phyloP scores from a whole-genome alignment of 768 basidiomycete species.

The Tricholoma terreum region DNA sequence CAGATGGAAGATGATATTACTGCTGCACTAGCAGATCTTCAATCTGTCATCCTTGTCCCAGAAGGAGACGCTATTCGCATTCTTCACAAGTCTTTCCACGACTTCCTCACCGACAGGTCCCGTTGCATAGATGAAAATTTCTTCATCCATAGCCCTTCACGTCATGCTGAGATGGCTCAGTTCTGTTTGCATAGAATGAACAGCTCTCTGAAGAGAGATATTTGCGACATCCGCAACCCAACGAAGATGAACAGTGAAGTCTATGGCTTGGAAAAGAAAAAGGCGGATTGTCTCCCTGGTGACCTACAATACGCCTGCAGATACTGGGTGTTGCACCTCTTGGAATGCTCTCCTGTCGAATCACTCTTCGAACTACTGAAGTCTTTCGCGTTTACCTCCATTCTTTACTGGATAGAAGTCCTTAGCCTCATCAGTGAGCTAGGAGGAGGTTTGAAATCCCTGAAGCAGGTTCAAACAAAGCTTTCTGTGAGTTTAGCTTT shows the following conservation, averaged over 20 bases:
- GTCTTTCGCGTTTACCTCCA: not conserved
- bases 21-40: no score
- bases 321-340: not conserved
- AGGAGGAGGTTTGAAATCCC: not conserved
- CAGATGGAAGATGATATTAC: no score
- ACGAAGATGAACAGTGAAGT: not conserved
- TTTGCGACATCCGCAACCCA: not conserved
- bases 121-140: not conserved
- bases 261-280: not conserved
- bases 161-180: constrained; percentile 6
- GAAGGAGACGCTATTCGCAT: not conserved
- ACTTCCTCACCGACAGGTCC: constrained; percentile 4
- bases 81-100: constrained; percentile 6
- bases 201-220: not conserved
- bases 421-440: not conserved
- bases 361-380: not conserved
- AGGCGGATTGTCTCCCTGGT: not conserved
- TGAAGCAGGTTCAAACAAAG: not conserved
- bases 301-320: not conserved
- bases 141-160: constrained; percentile 1
- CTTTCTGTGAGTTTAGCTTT: not conserved
- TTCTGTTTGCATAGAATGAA: constrained; percentile 2
- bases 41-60: not conserved
- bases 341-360: not conserved
- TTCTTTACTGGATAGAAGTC: not conserved